phyloP scores from a whole-genome alignment of 306 rosid genomes.

The Datisca glomerata region DNA sequence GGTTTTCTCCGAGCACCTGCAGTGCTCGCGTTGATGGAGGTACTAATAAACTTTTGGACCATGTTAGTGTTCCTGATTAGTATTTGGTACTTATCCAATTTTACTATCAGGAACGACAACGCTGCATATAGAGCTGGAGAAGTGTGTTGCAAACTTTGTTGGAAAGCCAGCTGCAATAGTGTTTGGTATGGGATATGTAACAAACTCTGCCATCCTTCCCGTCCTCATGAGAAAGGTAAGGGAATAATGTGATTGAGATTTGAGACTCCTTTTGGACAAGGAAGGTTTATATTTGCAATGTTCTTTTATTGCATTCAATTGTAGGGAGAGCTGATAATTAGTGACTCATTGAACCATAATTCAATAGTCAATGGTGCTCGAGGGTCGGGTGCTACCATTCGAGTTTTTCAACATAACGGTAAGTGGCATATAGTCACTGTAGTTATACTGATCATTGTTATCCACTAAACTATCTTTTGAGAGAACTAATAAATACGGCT shows the following conservation, averaged over 20 bases:
- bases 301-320: not conserved
- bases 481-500: no score
- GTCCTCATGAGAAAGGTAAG: constrained; percentile 66
- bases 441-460: no score
- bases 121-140: constrained; percentile 61
- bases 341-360: constrained; percentile 88
- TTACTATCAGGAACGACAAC: constrained; percentile 43
- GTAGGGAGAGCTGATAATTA: constrained; percentile 78
- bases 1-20: constrained; percentile 80
- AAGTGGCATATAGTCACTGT: constrained; percentile 12
- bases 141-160: constrained; percentile 52
- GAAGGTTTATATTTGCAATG: not conserved
- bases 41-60: constrained; percentile 15
- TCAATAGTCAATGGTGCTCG: constrained; percentile 89
- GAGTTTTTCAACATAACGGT: constrained; percentile 78
- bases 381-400: constrained; percentile 86
- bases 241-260: not conserved
- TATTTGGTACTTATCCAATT: not conserved
- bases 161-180: constrained; percentile 74
- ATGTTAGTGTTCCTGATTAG: not conserved
- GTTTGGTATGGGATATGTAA: constrained; percentile 88
- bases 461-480: no score
- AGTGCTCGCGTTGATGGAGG: constrained; percentile 84
- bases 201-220: constrained; percentile 83
- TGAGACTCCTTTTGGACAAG: not conserved